Base-by-base conservation (phyloP, 2,329 filamentous ascomycete genomes). In the Sporothrix mexicana region DNA sequence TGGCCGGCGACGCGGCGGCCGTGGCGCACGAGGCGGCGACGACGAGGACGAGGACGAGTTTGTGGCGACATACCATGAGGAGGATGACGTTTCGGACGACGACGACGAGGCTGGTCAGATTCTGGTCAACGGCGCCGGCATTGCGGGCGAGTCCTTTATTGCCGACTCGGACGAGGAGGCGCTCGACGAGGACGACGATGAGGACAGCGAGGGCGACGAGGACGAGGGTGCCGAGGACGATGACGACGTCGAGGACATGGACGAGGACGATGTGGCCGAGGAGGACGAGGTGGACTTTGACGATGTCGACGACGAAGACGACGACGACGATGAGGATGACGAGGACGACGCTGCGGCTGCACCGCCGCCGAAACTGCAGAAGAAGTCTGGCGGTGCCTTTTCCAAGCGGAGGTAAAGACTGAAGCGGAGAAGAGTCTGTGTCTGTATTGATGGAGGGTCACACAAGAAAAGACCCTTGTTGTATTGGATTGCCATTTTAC, bases 21-120 rank as follows among this genome's bases (percentile, higher is more conserved):
- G 47, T 8, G 41, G 20, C 7, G n/a, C 41, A 17, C 57, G 59
- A 17, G 20, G 20, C 9, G 47, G 3, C 2, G 25, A 12, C 7
- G 86, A 83, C 3, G 84, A 36, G 30, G 30, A 84, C 7, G 83
- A 88, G 3, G 87, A 92, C 5, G 90, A 91, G 49, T 91, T 93
- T 75, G 89, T 87, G 30, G 87, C 97, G 9, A 91, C 97, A 70
- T 97, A 96, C 80, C 92, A 97, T 1, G 95, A 98, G 81, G 94
- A 84, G 12, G 84, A 85, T 10, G 84, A 84, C 7, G 82, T 81
- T 5, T 36, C 30, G 30, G 74, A 76, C 20, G 74, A 76, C 13
- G 64, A 77, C 23, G 72, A 76, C 3, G 74, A 74, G 12, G 36
- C 78, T 1, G 80, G 81, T 49, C 79, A 80, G 71, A 78, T 81